phyloP scores from a whole-genome alignment of 345 rosid genomes.

The Rhizophora mangle region DNA sequence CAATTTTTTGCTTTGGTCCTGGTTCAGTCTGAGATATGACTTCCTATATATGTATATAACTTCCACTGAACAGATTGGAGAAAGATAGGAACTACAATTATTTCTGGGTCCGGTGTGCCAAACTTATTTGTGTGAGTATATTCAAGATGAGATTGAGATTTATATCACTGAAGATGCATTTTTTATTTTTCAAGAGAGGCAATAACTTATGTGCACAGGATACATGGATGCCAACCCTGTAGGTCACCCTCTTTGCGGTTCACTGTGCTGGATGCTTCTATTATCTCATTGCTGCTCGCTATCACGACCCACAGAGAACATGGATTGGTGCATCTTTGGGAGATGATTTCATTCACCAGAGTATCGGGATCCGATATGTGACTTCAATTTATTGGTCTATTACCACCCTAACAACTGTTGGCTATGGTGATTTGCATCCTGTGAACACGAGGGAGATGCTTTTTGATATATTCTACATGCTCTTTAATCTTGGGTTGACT shows the following conservation, averaged over 20 bases:
- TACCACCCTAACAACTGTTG: slow-evolving; percentile 89
- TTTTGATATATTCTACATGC: slow-evolving; percentile 86
- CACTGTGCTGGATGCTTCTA: slow-evolving; percentile 93
- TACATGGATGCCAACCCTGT: slow-evolving; percentile 14
- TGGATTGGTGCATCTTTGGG: slow-evolving; percentile 65
- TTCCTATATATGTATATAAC: not conserved
- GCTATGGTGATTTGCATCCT: slow-evolving; percentile 94
- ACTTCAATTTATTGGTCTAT: slow-evolving; percentile 95
- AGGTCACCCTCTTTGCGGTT: slow-evolving; percentile 92
- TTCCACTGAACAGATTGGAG: slow-evolving; percentile 61
- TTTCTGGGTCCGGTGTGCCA: slow-evolving; percentile 93
- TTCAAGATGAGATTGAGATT: not conserved
- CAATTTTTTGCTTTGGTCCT: not conserved
- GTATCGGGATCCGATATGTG: slow-evolving; percentile 70
- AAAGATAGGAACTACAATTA: slow-evolving; percentile 88
- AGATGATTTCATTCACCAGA: slow-evolving; percentile 39
- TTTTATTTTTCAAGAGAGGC: not conserved
- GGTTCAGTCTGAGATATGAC: not conserved
- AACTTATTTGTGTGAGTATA: slow-evolving; percentile 76
- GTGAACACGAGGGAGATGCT: slow-evolving; percentile 82
- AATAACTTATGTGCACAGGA: slow-evolving; percentile 1
- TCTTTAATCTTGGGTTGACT: slow-evolving; percentile 84
- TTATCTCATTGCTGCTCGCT: slow-evolving; percentile 74
- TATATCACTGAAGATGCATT: not conserved
- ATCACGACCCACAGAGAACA: slow-evolving; percentile 48